Conservation (phyloP, 1,284 basidiomycete genomes). For the Stygiomarasmius scandens region DNA sequence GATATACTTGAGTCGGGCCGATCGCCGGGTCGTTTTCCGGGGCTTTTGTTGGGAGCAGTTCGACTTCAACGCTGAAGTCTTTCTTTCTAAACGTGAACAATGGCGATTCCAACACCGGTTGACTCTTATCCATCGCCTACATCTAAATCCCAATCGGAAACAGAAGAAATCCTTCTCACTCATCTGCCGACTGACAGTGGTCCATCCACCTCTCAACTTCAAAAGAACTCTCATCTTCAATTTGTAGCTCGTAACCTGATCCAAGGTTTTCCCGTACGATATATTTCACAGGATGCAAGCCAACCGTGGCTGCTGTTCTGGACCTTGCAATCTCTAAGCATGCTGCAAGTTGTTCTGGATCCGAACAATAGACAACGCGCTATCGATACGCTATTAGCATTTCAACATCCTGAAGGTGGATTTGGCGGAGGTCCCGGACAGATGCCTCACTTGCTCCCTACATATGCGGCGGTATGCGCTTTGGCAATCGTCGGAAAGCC, state of each 20-base stretch:
- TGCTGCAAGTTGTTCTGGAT: conserved; percentile 80
- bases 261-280: conserved; percentile 78
- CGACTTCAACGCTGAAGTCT: too few relatives aligned
- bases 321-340: conserved; percentile 81
- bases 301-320: conserved; percentile 94
- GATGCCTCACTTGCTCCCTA: conserved; percentile 85
- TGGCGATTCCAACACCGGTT: conserved; percentile 14
- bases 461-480: conserved; percentile 86
- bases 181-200: conserved; percentile 35
- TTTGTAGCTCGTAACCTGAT: conserved; percentile 69
- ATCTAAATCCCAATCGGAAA: conserved; percentile 64
- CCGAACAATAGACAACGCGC: conserved; percentile 72
- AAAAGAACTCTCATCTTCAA: conserved; percentile 66
- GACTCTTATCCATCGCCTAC: conserved; percentile 59
- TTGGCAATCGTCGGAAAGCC: conserved; percentile 82
- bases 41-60: background rate
- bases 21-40: background rate
- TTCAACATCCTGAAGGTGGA: conserved; percentile 83
- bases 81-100: conserved; percentile 3
- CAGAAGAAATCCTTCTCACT: conserved; percentile 63
- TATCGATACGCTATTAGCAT: conserved; percentile 77
- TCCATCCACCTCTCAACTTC: conserved; percentile 37
- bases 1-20: background rate
- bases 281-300: conserved; percentile 86
- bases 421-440: conserved; percentile 91